Conservation (phyloP, 257 asterid species). For the Fraxinus excelsior region DNA sequence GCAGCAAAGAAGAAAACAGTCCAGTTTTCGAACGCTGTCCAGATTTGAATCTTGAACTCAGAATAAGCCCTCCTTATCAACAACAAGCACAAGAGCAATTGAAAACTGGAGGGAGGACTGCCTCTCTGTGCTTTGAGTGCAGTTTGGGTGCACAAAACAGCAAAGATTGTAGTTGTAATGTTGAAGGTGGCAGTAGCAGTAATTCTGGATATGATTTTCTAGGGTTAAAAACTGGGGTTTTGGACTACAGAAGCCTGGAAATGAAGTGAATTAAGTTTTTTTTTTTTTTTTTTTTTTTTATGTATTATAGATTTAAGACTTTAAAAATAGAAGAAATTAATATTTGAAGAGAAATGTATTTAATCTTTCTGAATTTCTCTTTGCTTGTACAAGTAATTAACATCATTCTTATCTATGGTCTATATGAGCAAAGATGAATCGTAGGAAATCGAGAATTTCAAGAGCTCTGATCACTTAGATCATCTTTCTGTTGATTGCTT, state of each 20-base stretch:
- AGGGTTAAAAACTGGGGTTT: conserved; percentile 40
- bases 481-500: conserved; percentile 24
- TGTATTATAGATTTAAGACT: neutral
- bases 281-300: neutral
- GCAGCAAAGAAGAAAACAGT: conserved; percentile 14
- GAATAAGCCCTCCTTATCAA: conserved; percentile 49
- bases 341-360: conserved; percentile 20
- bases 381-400: conserved; percentile 29
- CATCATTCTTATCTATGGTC: conserved; percentile 10
- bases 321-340: neutral
- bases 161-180: conserved; percentile 60
- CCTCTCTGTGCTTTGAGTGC: conserved; percentile 59
- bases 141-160: conserved; percentile 63
- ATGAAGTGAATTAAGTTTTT: conserved; percentile 33
- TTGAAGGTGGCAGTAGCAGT: conserved; percentile 17
- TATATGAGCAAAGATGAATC: conserved; percentile 11
- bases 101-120: conserved; percentile 24
- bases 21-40: conserved; percentile 32
- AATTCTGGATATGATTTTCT: conserved; percentile 56
- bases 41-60: conserved; percentile 52
- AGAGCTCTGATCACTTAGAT: conserved; percentile 7
- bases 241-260: conserved; percentile 78
- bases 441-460: conserved; percentile 27
- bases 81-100: conserved; percentile 11
- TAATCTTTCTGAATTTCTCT: conserved; percentile 24